phyloP scores from a whole-genome alignment of 1,284 basidiomycete genomes.

The Trichosporon sp. region DNA sequence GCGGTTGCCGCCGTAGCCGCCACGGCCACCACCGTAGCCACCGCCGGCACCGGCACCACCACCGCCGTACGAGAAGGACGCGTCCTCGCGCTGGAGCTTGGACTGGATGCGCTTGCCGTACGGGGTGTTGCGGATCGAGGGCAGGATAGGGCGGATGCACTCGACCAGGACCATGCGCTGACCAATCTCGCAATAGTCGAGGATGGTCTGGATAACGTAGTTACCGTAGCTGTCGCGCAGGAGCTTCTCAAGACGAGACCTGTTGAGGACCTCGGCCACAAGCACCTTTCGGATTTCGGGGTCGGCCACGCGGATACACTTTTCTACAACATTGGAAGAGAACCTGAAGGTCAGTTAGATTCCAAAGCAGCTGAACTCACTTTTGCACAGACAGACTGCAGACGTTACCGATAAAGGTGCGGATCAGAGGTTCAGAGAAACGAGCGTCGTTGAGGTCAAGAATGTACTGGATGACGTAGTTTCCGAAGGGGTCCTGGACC shows the following conservation, averaged over 20 bases:
- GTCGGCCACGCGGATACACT: conserved; percentile 97
- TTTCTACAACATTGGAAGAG: conserved; percentile 38
- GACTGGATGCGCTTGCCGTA: conserved; percentile 97
- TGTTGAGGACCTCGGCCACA: conserved; percentile 92
- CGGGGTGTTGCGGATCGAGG: conserved; percentile 91
- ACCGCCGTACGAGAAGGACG: conserved; percentile 53
- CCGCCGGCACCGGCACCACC: conserved; percentile 32
- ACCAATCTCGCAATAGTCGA: conserved; percentile 86
- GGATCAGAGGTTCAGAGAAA: conserved; percentile 94
- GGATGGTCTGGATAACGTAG: conserved; percentile 89
- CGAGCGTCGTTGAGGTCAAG: conserved; percentile 96
- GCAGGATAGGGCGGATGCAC: conserved; percentile 91
- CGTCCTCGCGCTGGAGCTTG: conserved; percentile 89
- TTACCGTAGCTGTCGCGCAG: conserved; percentile 90
- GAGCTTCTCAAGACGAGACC: conserved; percentile 89
- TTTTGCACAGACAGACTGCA: conserved; percentile 98
- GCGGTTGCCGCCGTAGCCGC: conserved; percentile 37
- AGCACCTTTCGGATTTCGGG: conserved; percentile 88
- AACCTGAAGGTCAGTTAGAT: conserved; percentile 21
- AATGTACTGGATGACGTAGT: conserved; percentile 67
- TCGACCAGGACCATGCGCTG: conserved; percentile 82
- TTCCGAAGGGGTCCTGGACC: conserved; percentile 95
- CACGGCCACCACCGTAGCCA: conserved; percentile 48
- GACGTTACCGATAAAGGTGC: conserved; percentile 96
- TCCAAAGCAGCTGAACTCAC: conserved; percentile 81